phyloP scores from a whole-genome alignment of 495 filamentous ascomycete species.

The Haplographium delicatum region DNA sequence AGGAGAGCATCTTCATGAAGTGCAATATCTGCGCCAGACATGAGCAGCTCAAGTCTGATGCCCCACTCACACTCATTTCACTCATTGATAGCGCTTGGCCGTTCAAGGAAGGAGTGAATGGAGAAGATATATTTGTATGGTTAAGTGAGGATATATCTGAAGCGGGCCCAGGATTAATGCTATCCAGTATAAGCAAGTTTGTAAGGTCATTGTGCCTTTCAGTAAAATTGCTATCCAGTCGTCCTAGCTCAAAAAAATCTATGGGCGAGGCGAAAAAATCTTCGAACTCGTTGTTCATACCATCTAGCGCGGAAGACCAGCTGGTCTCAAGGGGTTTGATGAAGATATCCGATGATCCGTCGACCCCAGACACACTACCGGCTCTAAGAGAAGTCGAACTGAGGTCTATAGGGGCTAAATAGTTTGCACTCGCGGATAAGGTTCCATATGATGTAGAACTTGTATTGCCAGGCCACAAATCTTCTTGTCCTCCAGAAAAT shows the following conservation, averaged over 20 bases:
- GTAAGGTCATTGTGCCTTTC: background rate
- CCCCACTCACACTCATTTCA: background rate
- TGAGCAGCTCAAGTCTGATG: background rate
- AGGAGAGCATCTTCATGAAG: constrained; percentile 4
- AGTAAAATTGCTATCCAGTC: background rate
- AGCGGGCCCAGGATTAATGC: background rate
- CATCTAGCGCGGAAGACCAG: background rate
- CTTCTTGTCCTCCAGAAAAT: background rate
- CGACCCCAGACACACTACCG: background rate
- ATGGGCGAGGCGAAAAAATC: background rate
- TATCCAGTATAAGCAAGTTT: background rate
- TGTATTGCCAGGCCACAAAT: background rate
- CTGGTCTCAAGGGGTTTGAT: background rate
- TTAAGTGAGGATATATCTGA: background rate
- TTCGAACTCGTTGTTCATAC: background rate
- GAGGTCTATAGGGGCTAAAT: background rate
- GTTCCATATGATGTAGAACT: background rate
- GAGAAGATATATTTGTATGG: background rate
- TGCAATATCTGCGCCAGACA: constrained; percentile 2
- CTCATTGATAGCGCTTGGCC: background rate
- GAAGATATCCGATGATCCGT: background rate
- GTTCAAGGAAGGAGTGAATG: background rate
- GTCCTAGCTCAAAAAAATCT: background rate
- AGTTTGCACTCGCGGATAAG: background rate
- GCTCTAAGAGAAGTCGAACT: background rate